Evolutionary conservation across 2,329 filamentous ascomycete genomes (phyloP), one percentile per base, ranked within the genome.

Genomic region (Colletotrichum higginsianum): DNA sequence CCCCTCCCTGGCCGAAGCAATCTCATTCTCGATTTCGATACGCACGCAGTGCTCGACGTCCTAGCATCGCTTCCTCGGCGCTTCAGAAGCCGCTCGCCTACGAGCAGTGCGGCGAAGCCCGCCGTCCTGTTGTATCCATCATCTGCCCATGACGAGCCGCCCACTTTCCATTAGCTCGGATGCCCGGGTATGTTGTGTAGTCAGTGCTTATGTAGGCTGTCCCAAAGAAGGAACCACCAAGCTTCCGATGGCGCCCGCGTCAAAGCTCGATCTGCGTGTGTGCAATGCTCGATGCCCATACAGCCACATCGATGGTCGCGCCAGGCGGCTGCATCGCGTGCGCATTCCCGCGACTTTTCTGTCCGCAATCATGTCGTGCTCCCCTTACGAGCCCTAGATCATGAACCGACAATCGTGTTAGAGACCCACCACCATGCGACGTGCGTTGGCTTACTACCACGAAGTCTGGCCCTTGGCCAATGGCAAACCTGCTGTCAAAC

Each of bases 1-100:
- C 40, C 69, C 58, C 58, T 71, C 69, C 53, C 58, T 71, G 69
- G 65, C 47, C 58, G 64, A 35, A 23, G 65, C 58, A 42, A 23
- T 44, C 50, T 61, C 67, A 23, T 46, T 23, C 44, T 38, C 46
- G 2, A 46, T 40, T 23, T 60, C 68, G 68, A 71, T 71, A 58
- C 58, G 46, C 60, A 47, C 44, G 57, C 26, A 60, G 40, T 42
- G 47, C 40, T 69, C 49, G 46, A 47, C 21, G 15, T 47, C 40
- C 46, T 46, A 44, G 30, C 46, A 71, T 71, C 69, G 68, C 9
- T 35, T 35, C 30, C 30, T 35, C 30, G 30, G 38, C 55, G 47
- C 65, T 63, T 38, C 47, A 49, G 44, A 23, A 49, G 21, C 23
- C 21, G 38, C 16, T 18, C n/a, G 40, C 49, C 55, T 40, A 30